Conservation (phyloP, 164 flowering plant genomes). For the Litsea cubeba region DNA sequence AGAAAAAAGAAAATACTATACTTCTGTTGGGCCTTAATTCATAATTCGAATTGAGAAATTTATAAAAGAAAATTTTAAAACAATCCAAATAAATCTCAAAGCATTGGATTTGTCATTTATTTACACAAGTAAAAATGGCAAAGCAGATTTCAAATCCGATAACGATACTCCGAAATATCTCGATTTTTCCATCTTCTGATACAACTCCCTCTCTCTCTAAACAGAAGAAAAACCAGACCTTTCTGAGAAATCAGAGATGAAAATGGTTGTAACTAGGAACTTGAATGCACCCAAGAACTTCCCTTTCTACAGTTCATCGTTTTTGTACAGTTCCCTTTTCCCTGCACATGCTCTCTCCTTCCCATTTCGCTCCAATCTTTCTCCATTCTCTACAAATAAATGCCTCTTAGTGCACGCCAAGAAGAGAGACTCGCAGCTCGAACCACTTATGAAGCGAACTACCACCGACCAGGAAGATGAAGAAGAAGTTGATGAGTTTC, state of each 20-base stretch:
- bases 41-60: too few relatives aligned
- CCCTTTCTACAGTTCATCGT: background rate
- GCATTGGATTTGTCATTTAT: too few relatives aligned
- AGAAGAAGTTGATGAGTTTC: conserved; percentile 35
- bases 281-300: background rate
- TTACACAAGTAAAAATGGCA: too few relatives aligned
- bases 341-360: conserved; percentile 1
- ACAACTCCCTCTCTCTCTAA: background rate
- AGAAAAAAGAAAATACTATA: too few relatives aligned
- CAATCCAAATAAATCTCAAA: too few relatives aligned
- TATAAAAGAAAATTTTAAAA: too few relatives aligned
- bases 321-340: background rate
- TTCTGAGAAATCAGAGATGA: background rate
- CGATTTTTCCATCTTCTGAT: background rate
- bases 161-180: background rate
- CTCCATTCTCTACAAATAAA: conserved; percentile 7
- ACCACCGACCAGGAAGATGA: conserved; percentile 29
- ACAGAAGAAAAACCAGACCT: background rate
- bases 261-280: background rate
- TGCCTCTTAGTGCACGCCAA: conserved; percentile 23
- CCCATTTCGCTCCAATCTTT: conserved; percentile 16
- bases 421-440: conserved; percentile 30
- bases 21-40: too few relatives aligned
- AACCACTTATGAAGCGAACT: conserved; percentile 33
- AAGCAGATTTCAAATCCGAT: too few relatives aligned